Percentiles rank a stretch among this genome's conserved stretches.
These are phyloP conservation scores for Chamaecyparis obtusa DNA, from an alignment of 75 land plant species.

Conservation along the genomic window DNA sequence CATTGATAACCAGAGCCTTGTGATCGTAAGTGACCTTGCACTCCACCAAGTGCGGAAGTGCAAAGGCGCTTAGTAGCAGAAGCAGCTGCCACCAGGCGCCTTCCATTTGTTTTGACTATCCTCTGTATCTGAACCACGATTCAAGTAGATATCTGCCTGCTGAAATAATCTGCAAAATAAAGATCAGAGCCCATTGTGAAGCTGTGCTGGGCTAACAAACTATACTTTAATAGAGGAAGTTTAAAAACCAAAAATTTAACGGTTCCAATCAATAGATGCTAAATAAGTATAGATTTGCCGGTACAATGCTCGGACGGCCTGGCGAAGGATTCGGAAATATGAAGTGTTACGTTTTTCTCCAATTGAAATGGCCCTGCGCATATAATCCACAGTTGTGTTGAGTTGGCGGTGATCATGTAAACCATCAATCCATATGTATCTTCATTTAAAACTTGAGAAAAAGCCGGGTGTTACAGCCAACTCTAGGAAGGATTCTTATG, in stretches of 20 bases:
- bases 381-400: background rate
- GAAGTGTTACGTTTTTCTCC: background rate
- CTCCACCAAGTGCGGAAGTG: background rate
- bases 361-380: background rate
- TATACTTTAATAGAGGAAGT: background rate
- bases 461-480: too few species aligned
- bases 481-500: too few species aligned
- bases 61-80: background rate
- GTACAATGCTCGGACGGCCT: background rate
- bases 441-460: too few species aligned
- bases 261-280: background rate
- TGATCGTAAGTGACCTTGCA: conserved; percentile 61
- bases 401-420: background rate
- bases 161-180: background rate
- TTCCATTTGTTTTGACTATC: background rate
- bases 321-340: background rate
- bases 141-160: background rate
- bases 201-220: background rate
- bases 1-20: conserved; percentile 65
- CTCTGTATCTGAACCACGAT: background rate
- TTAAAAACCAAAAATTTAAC: background rate
- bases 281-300: background rate
- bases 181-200: background rate
- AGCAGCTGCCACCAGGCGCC: background rate
- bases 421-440: background rate